These are phyloP conservation scores for Alternaria angustiovoidea DNA, from an alignment of 2,329 filamentous ascomycete species.

Conservation along the genomic window DNA sequence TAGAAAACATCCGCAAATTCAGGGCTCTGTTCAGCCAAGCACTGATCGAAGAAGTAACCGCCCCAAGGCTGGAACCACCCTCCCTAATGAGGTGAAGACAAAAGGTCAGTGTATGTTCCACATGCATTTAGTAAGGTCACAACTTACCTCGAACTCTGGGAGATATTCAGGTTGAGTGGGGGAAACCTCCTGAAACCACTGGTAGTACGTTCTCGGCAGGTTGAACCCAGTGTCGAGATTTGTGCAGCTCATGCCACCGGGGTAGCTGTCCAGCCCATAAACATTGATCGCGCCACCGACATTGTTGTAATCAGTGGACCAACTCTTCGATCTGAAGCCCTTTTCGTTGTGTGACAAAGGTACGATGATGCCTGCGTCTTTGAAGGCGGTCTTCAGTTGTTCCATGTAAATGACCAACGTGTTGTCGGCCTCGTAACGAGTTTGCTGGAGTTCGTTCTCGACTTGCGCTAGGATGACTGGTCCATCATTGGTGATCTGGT, in stretches of 20 bases:
- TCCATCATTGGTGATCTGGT: conserved; percentile 61
- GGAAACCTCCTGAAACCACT: conserved; percentile 66
- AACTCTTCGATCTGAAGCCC: conserved; percentile 58
- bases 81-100: conserved; percentile 33
- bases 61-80: conserved; percentile 65
- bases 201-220: conserved; percentile 62
- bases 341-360: conserved; percentile 62
- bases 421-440: conserved; percentile 53
- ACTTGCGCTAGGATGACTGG: conserved; percentile 62
- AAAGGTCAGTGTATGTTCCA: background rate
- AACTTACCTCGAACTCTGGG: conserved; percentile 58
- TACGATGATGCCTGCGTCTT: conserved; percentile 58
- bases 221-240: conserved; percentile 60
- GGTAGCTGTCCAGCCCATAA: conserved; percentile 59
- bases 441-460: conserved; percentile 63
- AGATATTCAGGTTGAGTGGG: conserved; percentile 63
- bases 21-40: conserved; percentile 55
- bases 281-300: conserved; percentile 64
- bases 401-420: conserved; percentile 63
- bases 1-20: conserved; percentile 65
- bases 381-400: conserved; percentile 58
- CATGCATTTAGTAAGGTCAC: background rate
- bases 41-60: conserved; percentile 61
- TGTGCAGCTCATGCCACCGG: conserved; percentile 60
- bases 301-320: conserved; percentile 64